These are phyloP conservation scores for Rhodofomes roseus DNA, from an alignment of 1,284 basidiomycete species.

Conservation along the genomic window DNA sequence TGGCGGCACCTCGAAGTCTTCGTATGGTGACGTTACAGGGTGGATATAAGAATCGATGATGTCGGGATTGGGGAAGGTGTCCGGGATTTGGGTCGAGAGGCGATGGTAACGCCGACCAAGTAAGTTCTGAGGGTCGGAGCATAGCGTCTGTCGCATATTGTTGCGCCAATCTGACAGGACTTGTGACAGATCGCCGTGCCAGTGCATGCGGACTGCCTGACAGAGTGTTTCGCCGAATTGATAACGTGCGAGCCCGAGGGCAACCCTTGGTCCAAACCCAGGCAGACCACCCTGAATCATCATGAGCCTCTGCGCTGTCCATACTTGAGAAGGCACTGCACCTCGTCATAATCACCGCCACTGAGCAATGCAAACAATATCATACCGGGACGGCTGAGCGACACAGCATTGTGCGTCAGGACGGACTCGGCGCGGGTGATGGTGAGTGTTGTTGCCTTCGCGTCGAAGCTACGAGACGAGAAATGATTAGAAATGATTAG, in stretches of 20 bases:
- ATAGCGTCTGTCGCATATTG: background rate
- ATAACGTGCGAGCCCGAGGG: slow-evolving; percentile 6
- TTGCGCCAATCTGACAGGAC: slow-evolving; percentile 6
- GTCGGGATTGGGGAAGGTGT: background rate
- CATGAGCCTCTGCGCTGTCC: background rate
- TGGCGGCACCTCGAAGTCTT: background rate
- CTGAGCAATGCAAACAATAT: slow-evolving; percentile 7
- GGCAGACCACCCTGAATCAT: background rate
- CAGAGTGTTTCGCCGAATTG: slow-evolving; percentile 6
- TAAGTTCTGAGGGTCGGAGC: background rate
- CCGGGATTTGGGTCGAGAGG: background rate
- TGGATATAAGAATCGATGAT: background rate
- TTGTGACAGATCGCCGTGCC: background rate
- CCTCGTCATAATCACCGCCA: slow-evolving; percentile 10
- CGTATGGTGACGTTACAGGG: background rate
- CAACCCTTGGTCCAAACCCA: slow-evolving; percentile 4
- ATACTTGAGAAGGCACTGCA: background rate
- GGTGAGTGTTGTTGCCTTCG: background rate
- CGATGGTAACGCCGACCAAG: slow-evolving; percentile 4
- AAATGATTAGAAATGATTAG: too few relatives aligned
- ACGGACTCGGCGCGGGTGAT: background rate
- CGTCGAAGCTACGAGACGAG: background rate
- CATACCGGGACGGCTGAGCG: background rate
- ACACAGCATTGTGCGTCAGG: background rate
- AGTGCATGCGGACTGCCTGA: background rate